Conservation (phyloP, 805 yeast genomes). For the Nakazawaea pomicola region DNA sequence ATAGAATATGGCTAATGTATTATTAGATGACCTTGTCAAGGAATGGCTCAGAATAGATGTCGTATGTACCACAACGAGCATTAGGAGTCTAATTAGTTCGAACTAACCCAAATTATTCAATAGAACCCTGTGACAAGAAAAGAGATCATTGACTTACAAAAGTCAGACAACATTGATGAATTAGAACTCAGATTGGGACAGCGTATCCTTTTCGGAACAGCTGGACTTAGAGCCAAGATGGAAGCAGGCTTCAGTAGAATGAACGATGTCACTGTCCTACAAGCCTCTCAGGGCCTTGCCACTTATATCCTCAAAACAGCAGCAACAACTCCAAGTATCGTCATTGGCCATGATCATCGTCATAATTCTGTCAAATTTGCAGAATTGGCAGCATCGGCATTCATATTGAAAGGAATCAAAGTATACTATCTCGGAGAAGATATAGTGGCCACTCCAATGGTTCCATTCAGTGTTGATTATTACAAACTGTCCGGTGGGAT, state of each 20-base stretch:
- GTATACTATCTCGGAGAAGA: conserved; percentile 56
- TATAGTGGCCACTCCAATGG: conserved; percentile 80
- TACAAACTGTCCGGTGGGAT: conserved; percentile 71
- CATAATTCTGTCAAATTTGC: conserved; percentile 79
- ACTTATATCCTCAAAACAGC: conserved; percentile 36
- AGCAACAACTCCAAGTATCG: conserved; percentile 45
- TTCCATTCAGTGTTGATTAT: conserved; percentile 77
- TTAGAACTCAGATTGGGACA: conserved; percentile 46
- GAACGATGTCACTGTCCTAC: conserved; percentile 85
- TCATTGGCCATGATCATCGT: conserved; percentile 91
- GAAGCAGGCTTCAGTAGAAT: conserved; percentile 86
- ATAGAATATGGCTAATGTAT: background rate
- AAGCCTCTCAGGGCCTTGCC: conserved; percentile 83
- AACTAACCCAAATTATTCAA: no score
- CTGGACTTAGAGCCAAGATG: conserved; percentile 86
- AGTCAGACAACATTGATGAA: conserved; percentile 31
- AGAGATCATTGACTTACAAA: conserved; percentile 47
- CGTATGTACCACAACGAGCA: conserved; percentile 16
- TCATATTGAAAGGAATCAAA: conserved; percentile 58
- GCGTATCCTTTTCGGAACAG: conserved; percentile 87
- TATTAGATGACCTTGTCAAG: conserved; percentile 22
- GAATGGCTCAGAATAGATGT: conserved; percentile 36
- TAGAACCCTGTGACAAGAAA: conserved; percentile 36
- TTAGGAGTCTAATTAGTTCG: no score
- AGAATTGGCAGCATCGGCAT: conserved; percentile 69